These are phyloP conservation scores for Mrakia frigida DNA, from an alignment of 768 basidiomycete species.

Conservation along the genomic window DNA sequence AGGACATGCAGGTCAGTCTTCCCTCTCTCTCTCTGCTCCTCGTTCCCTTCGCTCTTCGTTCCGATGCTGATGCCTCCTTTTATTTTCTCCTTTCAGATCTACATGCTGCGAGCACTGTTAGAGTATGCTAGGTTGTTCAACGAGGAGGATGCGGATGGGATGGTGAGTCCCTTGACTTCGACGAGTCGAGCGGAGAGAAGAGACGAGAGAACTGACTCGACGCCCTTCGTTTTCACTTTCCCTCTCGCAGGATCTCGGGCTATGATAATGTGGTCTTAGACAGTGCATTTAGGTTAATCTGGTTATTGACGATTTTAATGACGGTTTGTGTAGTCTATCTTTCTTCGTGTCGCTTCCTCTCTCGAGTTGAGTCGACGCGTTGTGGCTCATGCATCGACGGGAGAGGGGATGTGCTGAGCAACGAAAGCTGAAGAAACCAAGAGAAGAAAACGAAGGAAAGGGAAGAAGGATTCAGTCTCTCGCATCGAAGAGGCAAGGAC, in stretches of 20 bases:
- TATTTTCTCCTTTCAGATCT: background rate
- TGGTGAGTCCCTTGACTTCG: background rate
- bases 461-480: too few relatives aligned
- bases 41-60: background rate
- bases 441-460: too few relatives aligned
- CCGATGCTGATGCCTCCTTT: background rate
- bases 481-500: background rate
- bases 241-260: too few relatives aligned
- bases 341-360: too few relatives aligned
- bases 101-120: conserved; percentile 6
- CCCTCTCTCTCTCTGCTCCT: background rate
- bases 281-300: too few relatives aligned
- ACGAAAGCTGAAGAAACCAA: background rate
- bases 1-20: conserved; percentile 14
- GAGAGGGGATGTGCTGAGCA: background rate
- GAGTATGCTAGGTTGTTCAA: conserved; percentile 12
- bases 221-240: too few relatives aligned
- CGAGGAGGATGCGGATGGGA: background rate
- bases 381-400: too few relatives aligned
- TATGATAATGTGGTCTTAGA: too few relatives aligned
- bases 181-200: background rate
- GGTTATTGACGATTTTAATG: too few relatives aligned
- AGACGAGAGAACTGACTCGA: background rate
- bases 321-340: too few relatives aligned
- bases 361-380: too few relatives aligned